These are phyloP conservation scores for Inga leiocalycina DNA, from an alignment of 306 rosid genomes.

Conservation along the genomic window DNA sequence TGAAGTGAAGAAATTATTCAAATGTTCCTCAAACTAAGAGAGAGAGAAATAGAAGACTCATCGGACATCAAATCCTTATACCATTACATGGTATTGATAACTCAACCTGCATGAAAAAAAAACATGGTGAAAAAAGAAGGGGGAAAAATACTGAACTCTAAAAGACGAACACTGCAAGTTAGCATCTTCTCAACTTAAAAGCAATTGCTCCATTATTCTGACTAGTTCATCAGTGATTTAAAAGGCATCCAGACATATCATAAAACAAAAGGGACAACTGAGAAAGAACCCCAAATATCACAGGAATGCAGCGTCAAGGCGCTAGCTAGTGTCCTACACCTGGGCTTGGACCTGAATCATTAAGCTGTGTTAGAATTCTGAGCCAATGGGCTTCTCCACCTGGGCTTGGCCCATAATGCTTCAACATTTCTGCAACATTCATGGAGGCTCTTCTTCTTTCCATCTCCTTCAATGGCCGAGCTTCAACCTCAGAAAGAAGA, in stretches of 20 bases:
- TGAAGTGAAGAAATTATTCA: neutral
- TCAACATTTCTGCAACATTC: conserved; percentile 33
- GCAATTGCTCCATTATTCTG: neutral
- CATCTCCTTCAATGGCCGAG: conserved; percentile 30
- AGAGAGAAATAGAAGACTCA: neutral
- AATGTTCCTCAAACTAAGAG: neutral
- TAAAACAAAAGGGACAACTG: neutral
- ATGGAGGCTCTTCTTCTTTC: neutral
- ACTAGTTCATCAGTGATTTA: neutral
- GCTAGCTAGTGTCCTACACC: conserved; percentile 40
- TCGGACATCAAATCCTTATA: neutral
- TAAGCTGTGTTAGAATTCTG: conserved; percentile 7
- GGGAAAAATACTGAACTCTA: neutral
- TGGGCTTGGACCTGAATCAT: conserved; percentile 45
- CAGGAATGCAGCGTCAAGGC: neutral
- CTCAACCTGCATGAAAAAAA: neutral
- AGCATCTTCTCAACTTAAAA: neutral
- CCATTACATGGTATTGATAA: neutral
- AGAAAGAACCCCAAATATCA: neutral
- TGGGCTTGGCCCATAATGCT: conserved; percentile 56
- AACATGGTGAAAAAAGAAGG: neutral
- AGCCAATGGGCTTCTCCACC: conserved; percentile 50
- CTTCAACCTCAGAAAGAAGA: conserved; percentile 23
- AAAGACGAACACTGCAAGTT: neutral
- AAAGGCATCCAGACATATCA: neutral